Conservation (phyloP, 2,329 filamentous ascomycete genomes). For the Fusarium sp. region DNA sequence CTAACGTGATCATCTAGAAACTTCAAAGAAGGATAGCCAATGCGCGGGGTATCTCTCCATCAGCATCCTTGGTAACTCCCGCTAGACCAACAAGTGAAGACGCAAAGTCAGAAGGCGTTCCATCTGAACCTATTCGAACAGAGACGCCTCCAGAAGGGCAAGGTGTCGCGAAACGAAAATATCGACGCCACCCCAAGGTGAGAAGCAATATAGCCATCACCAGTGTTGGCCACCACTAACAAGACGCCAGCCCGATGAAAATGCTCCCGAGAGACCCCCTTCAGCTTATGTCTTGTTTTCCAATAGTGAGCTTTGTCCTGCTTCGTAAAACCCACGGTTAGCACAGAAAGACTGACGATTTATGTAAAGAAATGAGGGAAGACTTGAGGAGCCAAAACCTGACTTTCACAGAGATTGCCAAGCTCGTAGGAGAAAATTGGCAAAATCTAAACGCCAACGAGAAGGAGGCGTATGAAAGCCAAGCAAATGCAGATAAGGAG, state of each 20-base stretch:
- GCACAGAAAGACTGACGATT: conserved; percentile 1
- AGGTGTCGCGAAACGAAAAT: conserved; percentile 74
- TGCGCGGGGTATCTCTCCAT: conserved; percentile 70
- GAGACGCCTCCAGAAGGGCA: conserved; percentile 58
- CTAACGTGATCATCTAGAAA: conserved; percentile 64
- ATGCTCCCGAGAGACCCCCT: conserved; percentile 81
- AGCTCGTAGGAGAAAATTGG: conserved; percentile 85
- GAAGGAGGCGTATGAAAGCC: conserved; percentile 78
- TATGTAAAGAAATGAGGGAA: conserved; percentile 74
- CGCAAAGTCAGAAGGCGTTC: conserved; percentile 64
- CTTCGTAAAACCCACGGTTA: not conserved
- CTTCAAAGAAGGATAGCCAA: conserved; percentile 86
- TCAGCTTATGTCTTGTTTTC: conserved; percentile 89
- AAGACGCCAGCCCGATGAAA: conserved; percentile 72
- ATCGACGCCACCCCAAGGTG: conserved; percentile 81
- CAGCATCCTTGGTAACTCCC: conserved; percentile 61
- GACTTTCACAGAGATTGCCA: conserved; percentile 85
- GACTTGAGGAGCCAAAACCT: conserved; percentile 79
- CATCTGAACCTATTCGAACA: conserved; percentile 59
- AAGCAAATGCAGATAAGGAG: conserved; percentile 79
- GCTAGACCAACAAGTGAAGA: conserved; percentile 65
- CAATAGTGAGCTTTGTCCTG: conserved; percentile 69
- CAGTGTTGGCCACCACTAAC: conserved; percentile 1
- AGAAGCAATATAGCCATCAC: conserved; percentile 32
- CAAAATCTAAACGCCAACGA: conserved; percentile 74